Conservation (phyloP, 208 protist species). For the Trypanosoma brucei region DNA sequence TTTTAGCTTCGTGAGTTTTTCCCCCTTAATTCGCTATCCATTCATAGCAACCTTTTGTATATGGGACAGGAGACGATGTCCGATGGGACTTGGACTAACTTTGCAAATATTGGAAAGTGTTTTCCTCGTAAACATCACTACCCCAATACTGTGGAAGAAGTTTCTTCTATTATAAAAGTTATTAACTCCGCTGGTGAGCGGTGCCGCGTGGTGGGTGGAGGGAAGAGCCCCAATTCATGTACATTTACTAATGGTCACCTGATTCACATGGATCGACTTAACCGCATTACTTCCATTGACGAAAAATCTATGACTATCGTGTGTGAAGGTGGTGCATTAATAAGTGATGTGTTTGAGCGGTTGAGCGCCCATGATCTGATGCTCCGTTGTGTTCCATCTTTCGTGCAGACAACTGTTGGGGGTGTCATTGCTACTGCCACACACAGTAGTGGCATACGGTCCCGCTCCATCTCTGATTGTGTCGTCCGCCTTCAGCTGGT, state of each 20-base stretch:
- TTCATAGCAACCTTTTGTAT: neutral
- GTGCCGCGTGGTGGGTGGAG: conserved; percentile 50
- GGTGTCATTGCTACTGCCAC: conserved; percentile 58
- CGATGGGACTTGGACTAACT: conserved; percentile 41
- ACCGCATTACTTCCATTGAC: conserved; percentile 49
- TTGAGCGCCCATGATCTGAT: conserved; percentile 45
- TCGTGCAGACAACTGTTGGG: conserved; percentile 53
- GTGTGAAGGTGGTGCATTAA: conserved; percentile 44
- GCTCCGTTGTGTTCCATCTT: conserved; percentile 66
- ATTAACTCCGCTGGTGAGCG: conserved; percentile 27
- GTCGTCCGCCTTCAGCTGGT: conserved; percentile 42
- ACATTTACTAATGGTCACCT: conserved; percentile 56
- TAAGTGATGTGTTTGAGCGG: conserved; percentile 44
- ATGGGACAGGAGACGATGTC: neutral
- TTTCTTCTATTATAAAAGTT: conserved; percentile 22
- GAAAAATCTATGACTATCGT: conserved; percentile 25
- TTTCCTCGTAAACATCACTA: conserved; percentile 44
- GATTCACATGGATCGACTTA: conserved; percentile 50
- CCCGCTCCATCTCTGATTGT: conserved; percentile 43
- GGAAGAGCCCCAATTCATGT: conserved; percentile 54
- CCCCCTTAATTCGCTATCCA: neutral
- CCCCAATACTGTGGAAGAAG: conserved; percentile 25
- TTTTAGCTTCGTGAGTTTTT: neutral
- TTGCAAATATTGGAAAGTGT: conserved; percentile 51
- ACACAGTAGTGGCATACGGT: conserved; percentile 57